Evolutionary conservation across 345 rosid genomes (phyloP).

Genomic region (Viola odorata): DNA sequence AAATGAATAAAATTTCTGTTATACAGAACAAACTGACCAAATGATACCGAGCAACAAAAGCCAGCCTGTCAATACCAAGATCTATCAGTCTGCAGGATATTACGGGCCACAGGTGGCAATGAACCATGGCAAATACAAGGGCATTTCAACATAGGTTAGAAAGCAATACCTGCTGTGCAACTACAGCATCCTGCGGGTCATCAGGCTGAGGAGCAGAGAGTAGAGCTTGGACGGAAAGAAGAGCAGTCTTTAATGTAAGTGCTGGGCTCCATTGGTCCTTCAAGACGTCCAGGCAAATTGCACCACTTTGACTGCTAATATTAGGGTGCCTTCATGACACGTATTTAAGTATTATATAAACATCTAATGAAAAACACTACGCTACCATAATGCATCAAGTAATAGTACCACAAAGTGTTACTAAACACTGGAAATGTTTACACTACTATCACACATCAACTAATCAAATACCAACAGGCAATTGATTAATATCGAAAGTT

Average conservation of each 20-base stretch:
- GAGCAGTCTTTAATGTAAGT: slow-evolving; percentile 93
- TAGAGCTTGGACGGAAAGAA: slow-evolving; percentile 90
- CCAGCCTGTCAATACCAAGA: background rate
- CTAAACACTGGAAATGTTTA: background rate
- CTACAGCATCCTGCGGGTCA: slow-evolving; percentile 99
- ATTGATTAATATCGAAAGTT: background rate
- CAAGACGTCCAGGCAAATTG: slow-evolving; percentile 93
- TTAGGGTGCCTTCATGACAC: slow-evolving; percentile 99
- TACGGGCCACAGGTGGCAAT: background rate
- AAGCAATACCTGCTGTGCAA: slow-evolving; percentile 82
- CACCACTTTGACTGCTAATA: slow-evolving; percentile 98
- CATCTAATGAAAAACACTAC: background rate
- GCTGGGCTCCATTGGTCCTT: slow-evolving; percentile 99
- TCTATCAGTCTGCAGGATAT: background rate
- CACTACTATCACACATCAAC: background rate
- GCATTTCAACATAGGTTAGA: slow-evolving; percentile 1
- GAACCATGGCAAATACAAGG: background rate
- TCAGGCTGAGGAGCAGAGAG: slow-evolving; percentile 92
- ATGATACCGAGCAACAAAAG: background rate
- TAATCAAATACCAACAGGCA: background rate
- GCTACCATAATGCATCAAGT: background rate
- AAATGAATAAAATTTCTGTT: background rate
- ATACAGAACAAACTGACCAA: background rate
- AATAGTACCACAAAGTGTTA: slow-evolving; percentile 43
- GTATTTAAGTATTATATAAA: background rate